Evolutionary conservation across 306 rosid species (phyloP), one percentile per base, ranked within the genome.

Genomic region (Inga leiocalycina): DNA sequence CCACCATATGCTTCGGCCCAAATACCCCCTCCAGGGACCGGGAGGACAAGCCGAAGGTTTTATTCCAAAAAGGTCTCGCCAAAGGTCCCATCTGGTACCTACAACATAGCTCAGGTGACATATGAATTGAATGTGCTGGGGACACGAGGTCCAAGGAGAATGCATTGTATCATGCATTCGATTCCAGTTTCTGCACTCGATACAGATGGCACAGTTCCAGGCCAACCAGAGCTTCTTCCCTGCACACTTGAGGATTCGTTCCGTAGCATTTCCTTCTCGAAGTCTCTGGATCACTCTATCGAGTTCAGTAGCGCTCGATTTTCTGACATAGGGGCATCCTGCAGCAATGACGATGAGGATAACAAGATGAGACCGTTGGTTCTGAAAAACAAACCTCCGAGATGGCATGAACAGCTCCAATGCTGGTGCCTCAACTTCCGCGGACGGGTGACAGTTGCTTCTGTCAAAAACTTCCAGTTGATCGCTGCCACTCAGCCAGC

Each of bases 341-440:
- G 79, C 24, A 81, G 46, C 10, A 88, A 83, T 6, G 92, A 91
- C 15, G 93, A 89, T 7, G 91, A 83, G 39, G 88, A 88, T 17
- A 89, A 78, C 78, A 88, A 92, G 87, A 74, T 51, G 45, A 89
- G 93, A 78, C 96, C 97, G 22, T 85, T 96, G 82, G 81, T 90
- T 76, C 93, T 96, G 85, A 89, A 91, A 83, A 96, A 96, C 89
- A 96, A 96, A 87, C 90, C 98, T 19, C 99, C 98, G 1, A 85
- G 98, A 80, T 94, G 98, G 98, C 98, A 94, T 2, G 97, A 92
- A 75, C 97, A 92, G 22, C 78, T 94, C 64, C 98, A 94, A 78
- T 94, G 97, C 70, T 94, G 98, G 98, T 94, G 98, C 82, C 94
- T 94, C 45, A 92, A 94, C 77, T 94, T 94, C 86, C 91, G 94